Base-by-base conservation (phyloP, 106 monocot genomes). In the Ottelia alismoides region DNA sequence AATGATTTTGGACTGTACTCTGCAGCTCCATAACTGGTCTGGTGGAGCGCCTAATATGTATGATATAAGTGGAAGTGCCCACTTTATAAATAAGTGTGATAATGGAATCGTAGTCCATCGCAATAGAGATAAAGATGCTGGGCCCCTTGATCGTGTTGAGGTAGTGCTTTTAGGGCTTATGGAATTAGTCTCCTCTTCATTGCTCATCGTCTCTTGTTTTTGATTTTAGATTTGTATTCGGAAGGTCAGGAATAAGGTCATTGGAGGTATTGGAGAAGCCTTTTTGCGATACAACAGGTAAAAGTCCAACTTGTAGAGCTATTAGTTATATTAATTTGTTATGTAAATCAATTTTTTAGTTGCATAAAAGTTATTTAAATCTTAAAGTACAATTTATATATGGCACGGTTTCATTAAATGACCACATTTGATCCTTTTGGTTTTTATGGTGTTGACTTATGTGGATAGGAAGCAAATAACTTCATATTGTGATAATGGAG, bases 51-150 rank as follows among this genome's bases (percentile, higher is more conserved):
- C 96, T 31, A 84, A 84, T 72, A 28, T 96, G 65, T 96, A 96
- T 60, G 96, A 96, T 66, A 85, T 96, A 30, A 96, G 96, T 74
- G 96, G 96, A 61, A 96, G 96, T 62, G 88, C 89, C 28, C 96
- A 96, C 64, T 89, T 96, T 53, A 79, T 96, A 31, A 96, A 96
- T 40, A 96, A 96, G 67, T 96, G 96, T 79, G 96, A 96, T 54
- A 96, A 96, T 70, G 88, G 89, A 21, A 77, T 96, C 58, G 79
- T 96, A 23, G 68, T 96, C 52, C 96, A 96, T 74, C 72, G 94
- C 30, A 88, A 84, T 44, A 58, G 73, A 48, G 74, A 82, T 76
- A 55, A 47, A 65, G 78, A 76, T 28, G 14, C n/a, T 52, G 89
- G 84, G 5, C 79, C 81, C 16, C 24, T 76, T 52, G 73, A 96